These are phyloP conservation scores for Inonotus hispidus DNA, from an alignment of 1,284 basidiomycete genomes.

Conservation along the genomic window DNA sequence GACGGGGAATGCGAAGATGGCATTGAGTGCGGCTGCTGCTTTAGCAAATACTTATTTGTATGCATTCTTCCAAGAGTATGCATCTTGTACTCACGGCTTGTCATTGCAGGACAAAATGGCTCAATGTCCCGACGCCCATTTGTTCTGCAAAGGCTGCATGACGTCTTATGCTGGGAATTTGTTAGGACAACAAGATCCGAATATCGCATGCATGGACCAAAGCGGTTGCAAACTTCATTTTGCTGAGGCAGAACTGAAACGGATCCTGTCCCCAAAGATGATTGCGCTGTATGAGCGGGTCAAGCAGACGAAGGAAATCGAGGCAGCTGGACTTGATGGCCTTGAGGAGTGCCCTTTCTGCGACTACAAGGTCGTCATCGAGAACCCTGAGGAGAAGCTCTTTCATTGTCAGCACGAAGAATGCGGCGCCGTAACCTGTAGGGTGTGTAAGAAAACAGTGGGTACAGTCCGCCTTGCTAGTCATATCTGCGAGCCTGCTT, in stretches of 20 bases:
- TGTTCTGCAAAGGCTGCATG: constrained; percentile 65
- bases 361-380: constrained; percentile 77
- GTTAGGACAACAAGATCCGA: constrained; percentile 44
- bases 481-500: constrained; percentile 3
- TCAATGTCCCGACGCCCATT: constrained; percentile 78
- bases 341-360: constrained; percentile 87
- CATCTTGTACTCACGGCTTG: constrained; percentile 5
- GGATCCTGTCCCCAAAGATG: constrained; percentile 58
- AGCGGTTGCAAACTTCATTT: constrained; percentile 69
- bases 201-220: constrained; percentile 77
- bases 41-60: constrained; percentile 64
- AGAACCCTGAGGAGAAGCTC: constrained; percentile 71
- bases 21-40: constrained; percentile 83
- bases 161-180: constrained; percentile 42
- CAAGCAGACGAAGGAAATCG: constrained; percentile 71
- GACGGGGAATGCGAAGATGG: constrained; percentile 44
- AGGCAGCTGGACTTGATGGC: constrained; percentile 62
- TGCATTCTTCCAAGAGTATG: constrained; percentile 27
- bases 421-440: constrained; percentile 71
- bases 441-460: constrained; percentile 69
- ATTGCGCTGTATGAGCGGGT: constrained; percentile 72
- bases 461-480: constrained; percentile 25
- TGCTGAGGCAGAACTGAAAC: constrained; percentile 57
- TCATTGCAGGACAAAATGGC: constrained; percentile 65
- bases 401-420: constrained; percentile 72